Evolutionary conservation across 148 eudicot genomes (phyloP), one percentile per base, ranked within the genome.

Genomic region (Gaultheria prostrata): DNA sequence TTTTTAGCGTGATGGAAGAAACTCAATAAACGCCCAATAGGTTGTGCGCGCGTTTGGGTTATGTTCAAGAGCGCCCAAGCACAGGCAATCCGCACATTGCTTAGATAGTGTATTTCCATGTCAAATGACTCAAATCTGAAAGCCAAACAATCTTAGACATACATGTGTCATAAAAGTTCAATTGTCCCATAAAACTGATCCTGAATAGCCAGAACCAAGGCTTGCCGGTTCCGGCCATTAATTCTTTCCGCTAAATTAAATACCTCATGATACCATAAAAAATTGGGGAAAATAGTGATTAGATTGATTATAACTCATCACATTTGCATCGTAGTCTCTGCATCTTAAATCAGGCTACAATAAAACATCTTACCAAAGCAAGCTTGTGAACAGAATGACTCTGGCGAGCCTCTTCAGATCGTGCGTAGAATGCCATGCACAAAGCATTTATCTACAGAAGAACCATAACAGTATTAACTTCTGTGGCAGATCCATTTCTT

Each of bases 361-460:
- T 12, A 20, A 18, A n/a, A 80, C 77, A 3, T 65, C 72, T 88
- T 91, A 94, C 98, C 95, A 94, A 88, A 80, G 98, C 95, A 84
- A 97, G 95, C 91, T 93, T 97, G 90, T 93, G 97, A 88, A 93
- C 86, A 57, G 98, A 94, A 72, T 94, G 95, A 88, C 93, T 94
- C 87, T 94, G 99, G 76, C 98, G 98, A 78, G 95, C 98, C 92
- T 94, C 98, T 85, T 97, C 98, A 79, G 99, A 94, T 53, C 95
- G 92, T 78, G 99, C 97, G 88, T 93, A 97, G 86, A 97, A 94
- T 78, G 99, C 99, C 99, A 94, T 91, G 88, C 98, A 94, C 88
- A 97, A 84, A 74, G 99, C 99, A 91, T 88, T 91, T 86, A 94
- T 97, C 99, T 97, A 91, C 89, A 89, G 86, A 87, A 86, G 61